These are phyloP conservation scores for Osmozyma mogii DNA, from an alignment of 805 yeast species.

Conservation along the genomic window DNA sequence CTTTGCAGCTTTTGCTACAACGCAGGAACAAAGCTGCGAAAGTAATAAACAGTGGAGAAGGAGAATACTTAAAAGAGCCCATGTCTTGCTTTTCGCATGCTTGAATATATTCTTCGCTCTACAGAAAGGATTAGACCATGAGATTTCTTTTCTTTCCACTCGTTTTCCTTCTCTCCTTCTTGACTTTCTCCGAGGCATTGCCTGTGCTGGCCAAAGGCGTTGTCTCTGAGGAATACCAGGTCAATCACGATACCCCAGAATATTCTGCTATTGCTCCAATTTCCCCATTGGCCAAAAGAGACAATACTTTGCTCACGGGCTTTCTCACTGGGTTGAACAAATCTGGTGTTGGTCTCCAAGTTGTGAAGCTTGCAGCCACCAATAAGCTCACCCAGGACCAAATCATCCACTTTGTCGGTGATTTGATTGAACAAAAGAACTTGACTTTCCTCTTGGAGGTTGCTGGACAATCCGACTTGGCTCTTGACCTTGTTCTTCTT, in stretches of 20 bases:
- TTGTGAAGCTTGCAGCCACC: constrained; percentile 15
- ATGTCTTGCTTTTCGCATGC: too few species aligned
- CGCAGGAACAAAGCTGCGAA: too few species aligned
- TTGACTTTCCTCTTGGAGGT: constrained; percentile 15
- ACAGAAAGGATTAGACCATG: too few species aligned
- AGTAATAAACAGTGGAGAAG: too few species aligned
- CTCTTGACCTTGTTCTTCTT: constrained; percentile 18
- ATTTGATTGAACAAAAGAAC: constrained; percentile 15
- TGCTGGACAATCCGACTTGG: constrained; percentile 20
- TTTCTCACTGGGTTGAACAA: constrained; percentile 16
- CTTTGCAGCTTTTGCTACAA: too few species aligned
- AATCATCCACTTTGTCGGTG: constrained; percentile 16
- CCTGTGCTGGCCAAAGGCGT: constrained; percentile 5
- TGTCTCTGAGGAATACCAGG: background rate
- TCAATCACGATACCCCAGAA: background rate
- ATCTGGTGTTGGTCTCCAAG: constrained; percentile 15
- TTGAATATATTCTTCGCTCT: too few species aligned
- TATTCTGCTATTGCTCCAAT: constrained; percentile 4
- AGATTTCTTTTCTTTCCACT: constrained; percentile 3
- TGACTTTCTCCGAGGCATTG: constrained; percentile 5
- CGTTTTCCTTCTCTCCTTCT: constrained; percentile 3
- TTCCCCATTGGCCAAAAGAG: constrained; percentile 9
- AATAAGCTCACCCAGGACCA: constrained; percentile 19
- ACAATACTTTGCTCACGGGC: constrained; percentile 15
- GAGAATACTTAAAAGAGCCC: too few species aligned